A percentile compares a stretch with the other conserved stretches of the same genome.
Evolutionary conservation across 352 stramenopile genomes (phyloP).

Genomic region (Globisporangium radiosum): DNA sequence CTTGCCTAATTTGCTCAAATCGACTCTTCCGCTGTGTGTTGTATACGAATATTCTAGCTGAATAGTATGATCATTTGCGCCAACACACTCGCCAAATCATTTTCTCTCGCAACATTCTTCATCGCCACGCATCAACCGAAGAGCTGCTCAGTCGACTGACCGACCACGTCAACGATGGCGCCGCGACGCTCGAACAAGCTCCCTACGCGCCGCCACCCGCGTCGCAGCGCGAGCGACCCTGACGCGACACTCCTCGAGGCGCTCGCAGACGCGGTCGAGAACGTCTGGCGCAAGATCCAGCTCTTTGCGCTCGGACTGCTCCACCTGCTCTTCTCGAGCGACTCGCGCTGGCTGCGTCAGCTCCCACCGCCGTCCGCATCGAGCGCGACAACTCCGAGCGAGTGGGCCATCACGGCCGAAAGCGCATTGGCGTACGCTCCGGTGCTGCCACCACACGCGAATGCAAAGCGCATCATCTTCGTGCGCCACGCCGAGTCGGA

Average conservation of each 20-base stretch:
- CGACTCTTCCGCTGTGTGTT: too few relatives aligned
- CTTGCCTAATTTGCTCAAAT: too few relatives aligned
- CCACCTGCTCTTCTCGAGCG: conserved; percentile 71
- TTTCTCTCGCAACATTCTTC: background rate
- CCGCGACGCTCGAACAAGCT: background rate
- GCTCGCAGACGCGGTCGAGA: conserved; percentile 25
- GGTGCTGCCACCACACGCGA: background rate
- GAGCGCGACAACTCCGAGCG: background rate
- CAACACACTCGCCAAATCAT: too few relatives aligned
- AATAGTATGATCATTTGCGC: too few relatives aligned
- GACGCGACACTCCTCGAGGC: conserved; percentile 18
- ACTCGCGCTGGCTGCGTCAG: conserved; percentile 37
- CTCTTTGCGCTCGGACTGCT: conserved; percentile 52
- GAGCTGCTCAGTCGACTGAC: background rate
- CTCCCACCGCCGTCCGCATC: background rate
- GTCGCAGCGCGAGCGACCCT: conserved; percentile 3
- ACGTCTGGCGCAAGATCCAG: conserved; percentile 59
- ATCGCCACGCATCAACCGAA: too few relatives aligned
- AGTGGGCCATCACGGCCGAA: background rate
- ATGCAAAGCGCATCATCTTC: conserved; percentile 67
- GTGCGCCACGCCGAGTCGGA: conserved; percentile 84
- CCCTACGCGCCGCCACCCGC: background rate
- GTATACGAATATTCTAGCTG: too few relatives aligned
- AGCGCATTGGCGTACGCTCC: background rate
- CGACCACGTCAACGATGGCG: background rate